Conservation (phyloP, 164 flowering plant genomes). For the Piper longum region DNA sequence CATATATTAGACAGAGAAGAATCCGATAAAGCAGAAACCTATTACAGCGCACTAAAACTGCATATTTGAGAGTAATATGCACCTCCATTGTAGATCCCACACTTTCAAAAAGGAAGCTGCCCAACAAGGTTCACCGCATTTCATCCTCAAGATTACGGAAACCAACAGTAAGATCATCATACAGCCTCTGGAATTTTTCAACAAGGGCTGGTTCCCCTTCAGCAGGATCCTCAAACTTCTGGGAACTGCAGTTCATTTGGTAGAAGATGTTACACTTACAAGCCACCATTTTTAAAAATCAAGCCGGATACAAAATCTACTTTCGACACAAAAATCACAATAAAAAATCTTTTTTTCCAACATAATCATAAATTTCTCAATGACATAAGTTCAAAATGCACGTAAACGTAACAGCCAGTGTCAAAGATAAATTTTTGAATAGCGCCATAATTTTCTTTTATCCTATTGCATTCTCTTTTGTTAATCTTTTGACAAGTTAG, state of each 20-base stretch:
- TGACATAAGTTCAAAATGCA: too few species aligned
- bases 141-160: conserved; percentile 98
- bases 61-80: not conserved
- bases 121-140: conserved; percentile 40
- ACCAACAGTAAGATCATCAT: conserved; percentile 82
- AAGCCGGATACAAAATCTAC: too few species aligned
- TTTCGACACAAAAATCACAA: not conserved
- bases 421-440: too few species aligned
- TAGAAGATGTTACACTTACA: not conserved
- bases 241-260: conserved; percentile 46
- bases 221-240: conserved; percentile 97
- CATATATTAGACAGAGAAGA: not conserved
- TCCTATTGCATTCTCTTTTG: too few species aligned
- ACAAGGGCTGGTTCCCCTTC: conserved; percentile 85
- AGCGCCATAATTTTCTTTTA: too few species aligned
- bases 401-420: too few species aligned
- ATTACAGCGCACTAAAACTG: not conserved
- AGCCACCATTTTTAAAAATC: too few species aligned
- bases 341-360: too few species aligned
- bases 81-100: not conserved
- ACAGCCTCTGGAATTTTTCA: conserved; percentile 66
- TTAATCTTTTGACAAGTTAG: too few species aligned
- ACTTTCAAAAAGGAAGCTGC: conserved; percentile 42
- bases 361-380: too few species aligned
- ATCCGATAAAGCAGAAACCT: not conserved